Evolutionary conservation across 441 rosid genomes (phyloP), one percentile per base, ranked within the genome.

Genomic region (Gossypium schwendimanii): DNA sequence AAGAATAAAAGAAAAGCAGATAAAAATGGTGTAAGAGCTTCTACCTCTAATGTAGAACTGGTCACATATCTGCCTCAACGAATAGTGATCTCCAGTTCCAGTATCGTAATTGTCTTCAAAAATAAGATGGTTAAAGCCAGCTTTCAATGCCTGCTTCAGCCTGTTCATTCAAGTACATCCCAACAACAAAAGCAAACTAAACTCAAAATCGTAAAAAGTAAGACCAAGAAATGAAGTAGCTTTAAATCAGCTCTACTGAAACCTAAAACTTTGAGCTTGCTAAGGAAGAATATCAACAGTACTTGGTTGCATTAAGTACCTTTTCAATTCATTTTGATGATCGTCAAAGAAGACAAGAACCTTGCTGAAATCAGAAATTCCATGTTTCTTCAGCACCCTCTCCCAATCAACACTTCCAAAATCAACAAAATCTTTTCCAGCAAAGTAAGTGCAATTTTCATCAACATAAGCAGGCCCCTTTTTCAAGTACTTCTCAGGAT

Each of bases 71-170:
- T 96, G 98, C 79, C 99, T 87, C 70, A 96, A 78, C 8, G 99
- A 96, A 79, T 96, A 96, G 84, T 91, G 98, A 75, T 96, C 99
- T 39, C 98, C 97, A 0, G 94, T 91, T 77, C 99, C 99, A 45
- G 99, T 96, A 77, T 96, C 99, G 65, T 96, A 96, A 76, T 96
- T 96, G 81, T 96, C 97, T 85, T 96, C 97, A 70, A 96, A 96
- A 69, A 96, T 76, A 81, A 96, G 94, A 85, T 96, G 93, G 49
- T 52, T 84, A 79, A 96, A 96, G 50, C 98, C 98, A 47, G 89
- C 92, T 70, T 87, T 84, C 74, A 88, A 65, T 57, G 99, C 99
- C 81, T 93, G 92, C 79, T 88, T 90, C 74, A 93, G 69, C 80
- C 99, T 93, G 83, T 63, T 78, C 83, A 64, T 36, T 6, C 62